Evolutionary conservation across 768 basidiomycete genomes (phyloP).

Genomic region (Boletus subparvulus): DNA sequence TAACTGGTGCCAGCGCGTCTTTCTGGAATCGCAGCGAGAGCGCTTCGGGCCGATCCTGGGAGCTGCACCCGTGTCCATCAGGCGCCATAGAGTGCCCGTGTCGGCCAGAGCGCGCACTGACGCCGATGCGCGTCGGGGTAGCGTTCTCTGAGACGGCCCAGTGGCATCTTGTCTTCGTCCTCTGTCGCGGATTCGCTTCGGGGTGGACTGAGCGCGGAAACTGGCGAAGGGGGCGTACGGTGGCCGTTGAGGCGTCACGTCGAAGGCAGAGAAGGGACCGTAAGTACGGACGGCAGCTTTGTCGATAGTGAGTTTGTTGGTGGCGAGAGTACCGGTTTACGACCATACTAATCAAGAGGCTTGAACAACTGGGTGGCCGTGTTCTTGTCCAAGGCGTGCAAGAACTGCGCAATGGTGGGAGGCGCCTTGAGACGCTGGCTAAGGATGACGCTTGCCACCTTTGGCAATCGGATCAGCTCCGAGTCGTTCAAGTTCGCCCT

Average conservation of each 20-base stretch:
- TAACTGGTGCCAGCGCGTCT: background rate
- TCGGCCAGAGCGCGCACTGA: background rate
- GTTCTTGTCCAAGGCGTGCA: conserved; percentile 98
- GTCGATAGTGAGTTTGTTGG: conserved; percentile 99
- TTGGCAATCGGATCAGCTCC: too few relatives aligned
- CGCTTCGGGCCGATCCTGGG: conserved; percentile 21
- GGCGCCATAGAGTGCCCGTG: conserved; percentile 4
- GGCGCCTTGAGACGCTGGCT: conserved; percentile 98
- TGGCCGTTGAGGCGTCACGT: too few relatives aligned
- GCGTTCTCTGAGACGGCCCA: conserved; percentile 11
- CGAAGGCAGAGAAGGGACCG: conserved; percentile 77
- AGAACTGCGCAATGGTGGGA: conserved; percentile 96
- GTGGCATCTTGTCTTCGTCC: conserved; percentile 19
- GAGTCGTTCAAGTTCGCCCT: too few relatives aligned
- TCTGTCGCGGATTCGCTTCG: conserved; percentile 2
- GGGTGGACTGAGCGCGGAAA: conserved; percentile 20
- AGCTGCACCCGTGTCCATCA: background rate
- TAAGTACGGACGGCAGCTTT: conserved; percentile 88
- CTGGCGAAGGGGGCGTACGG: conserved; percentile 13
- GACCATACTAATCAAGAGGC: conserved; percentile 89
- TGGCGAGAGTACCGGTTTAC: conserved; percentile 55
- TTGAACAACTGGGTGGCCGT: conserved; percentile 98
- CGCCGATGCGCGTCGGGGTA: conserved; percentile 19
- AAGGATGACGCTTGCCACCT: conserved; percentile 97
- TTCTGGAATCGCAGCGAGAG: conserved; percentile 13